Percentiles rank a stretch among this genome's conserved stretches.
Evolutionary conservation across 75 land plant species (phyloP).

Genomic region (Selaginella tamariscina): DNA sequence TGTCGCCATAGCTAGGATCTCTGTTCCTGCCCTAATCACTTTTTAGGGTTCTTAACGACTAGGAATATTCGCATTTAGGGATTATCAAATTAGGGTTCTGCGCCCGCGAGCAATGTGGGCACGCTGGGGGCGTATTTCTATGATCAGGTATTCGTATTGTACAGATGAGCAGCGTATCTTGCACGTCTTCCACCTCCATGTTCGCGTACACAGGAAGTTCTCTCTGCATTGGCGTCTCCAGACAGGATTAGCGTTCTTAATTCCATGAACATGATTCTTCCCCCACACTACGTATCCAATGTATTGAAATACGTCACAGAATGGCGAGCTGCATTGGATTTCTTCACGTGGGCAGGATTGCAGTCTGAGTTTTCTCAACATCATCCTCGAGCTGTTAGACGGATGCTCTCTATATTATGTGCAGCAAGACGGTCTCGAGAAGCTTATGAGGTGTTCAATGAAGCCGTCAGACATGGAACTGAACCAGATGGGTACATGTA

Average conservation of each 20-base stretch:
- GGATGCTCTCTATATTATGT: background rate
- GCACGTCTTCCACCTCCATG: too few species aligned
- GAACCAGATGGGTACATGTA: background rate
- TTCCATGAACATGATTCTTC: background rate
- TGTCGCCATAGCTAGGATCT: conserved; percentile 28
- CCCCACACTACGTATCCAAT: background rate
- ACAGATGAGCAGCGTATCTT: too few species aligned
- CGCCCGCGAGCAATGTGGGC: too few species aligned
- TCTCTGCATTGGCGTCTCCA: background rate
- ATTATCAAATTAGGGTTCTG: too few species aligned
- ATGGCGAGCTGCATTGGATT: conserved; percentile 7
- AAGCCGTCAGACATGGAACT: background rate
- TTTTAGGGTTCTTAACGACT: too few species aligned
- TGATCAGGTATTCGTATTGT: too few species aligned
- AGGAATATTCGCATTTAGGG: too few species aligned
- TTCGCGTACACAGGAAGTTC: background rate
- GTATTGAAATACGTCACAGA: background rate
- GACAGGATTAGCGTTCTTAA: background rate
- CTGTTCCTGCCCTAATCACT: too few species aligned
- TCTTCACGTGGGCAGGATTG: conserved; percentile 7
- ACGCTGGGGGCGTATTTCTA: too few species aligned
- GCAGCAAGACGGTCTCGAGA: background rate
- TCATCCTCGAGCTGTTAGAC: background rate
- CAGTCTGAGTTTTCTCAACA: background rate
- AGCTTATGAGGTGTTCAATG: background rate